These are phyloP conservation scores for Jatropha curcas DNA, from an alignment of 345 rosid genomes.

Conservation along the genomic window DNA sequence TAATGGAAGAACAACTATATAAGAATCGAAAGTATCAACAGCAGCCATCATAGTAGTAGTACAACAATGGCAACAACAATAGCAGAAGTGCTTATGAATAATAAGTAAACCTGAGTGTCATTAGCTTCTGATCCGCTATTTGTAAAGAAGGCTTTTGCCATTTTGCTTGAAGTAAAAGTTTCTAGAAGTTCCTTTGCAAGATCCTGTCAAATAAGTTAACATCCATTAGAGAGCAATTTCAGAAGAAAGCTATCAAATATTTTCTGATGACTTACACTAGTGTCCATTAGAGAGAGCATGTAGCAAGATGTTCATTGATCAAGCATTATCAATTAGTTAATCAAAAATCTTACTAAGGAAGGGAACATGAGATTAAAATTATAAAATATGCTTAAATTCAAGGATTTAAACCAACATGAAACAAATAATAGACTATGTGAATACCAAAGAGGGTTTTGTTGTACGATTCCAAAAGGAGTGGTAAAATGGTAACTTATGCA, in stretches of 20 bases:
- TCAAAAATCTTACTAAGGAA: not conserved
- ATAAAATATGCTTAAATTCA: not conserved
- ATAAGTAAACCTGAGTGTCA: slow-evolving; percentile 75
- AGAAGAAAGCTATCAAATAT: slow-evolving; percentile 8
- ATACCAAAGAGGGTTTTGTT: slow-evolving; percentile 92
- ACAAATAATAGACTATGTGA: not conserved
- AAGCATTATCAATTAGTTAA: not conserved
- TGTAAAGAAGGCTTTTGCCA: slow-evolving; percentile 89
- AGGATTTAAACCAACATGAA: not conserved
- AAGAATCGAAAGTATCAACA: no score
- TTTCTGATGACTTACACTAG: slow-evolving; percentile 12
- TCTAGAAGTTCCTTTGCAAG: slow-evolving; percentile 89
- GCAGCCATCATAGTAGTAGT: no score
- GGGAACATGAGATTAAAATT: not conserved
- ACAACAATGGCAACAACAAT: not conserved
- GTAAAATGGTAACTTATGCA: slow-evolving; percentile 84
- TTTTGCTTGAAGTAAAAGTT: slow-evolving; percentile 74
- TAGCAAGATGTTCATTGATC: not conserved
- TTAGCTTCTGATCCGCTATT: slow-evolving; percentile 98
- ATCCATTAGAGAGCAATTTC: not conserved
- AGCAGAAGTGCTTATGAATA: not conserved
- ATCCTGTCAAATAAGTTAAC: slow-evolving; percentile 52
- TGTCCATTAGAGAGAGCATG: not conserved
- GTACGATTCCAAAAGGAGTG: slow-evolving; percentile 99
- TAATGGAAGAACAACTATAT: no score